phyloP scores from a whole-genome alignment of 768 basidiomycete species.

The Tulasnella sp. region DNA sequence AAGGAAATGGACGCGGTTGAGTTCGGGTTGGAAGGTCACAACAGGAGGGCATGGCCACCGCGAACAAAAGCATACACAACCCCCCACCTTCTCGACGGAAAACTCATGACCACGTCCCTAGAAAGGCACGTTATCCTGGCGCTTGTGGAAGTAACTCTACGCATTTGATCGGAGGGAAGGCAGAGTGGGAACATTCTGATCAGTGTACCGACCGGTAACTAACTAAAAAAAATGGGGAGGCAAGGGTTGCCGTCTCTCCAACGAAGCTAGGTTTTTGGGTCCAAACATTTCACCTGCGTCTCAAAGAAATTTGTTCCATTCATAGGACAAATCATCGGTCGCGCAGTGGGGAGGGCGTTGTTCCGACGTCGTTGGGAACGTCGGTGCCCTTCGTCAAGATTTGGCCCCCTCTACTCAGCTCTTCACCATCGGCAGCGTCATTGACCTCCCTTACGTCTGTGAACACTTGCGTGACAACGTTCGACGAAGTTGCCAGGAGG shows the following conservation, averaged over 20 bases:
- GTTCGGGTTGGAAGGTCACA: not conserved
- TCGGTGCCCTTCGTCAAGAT: not conserved
- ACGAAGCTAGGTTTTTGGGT: too few relatives aligned
- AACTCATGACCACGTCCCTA: not conserved
- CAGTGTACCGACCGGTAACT: not conserved
- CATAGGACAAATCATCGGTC: too few relatives aligned
- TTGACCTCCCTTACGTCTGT: not conserved
- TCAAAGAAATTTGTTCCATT: too few relatives aligned
- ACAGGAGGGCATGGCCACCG: not conserved
- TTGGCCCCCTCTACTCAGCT: not conserved
- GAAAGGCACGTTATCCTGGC: not conserved
- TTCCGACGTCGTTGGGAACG: not conserved
- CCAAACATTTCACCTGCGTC: too few relatives aligned
- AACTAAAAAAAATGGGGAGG: not conserved
- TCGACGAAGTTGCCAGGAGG: not conserved
- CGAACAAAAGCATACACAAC: not conserved
- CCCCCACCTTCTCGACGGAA: too few relatives aligned
- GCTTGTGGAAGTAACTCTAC: not conserved
- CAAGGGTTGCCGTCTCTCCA: too few relatives aligned
- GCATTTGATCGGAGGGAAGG: not conserved
- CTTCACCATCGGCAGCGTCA: not conserved
- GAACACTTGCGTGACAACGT: not conserved
- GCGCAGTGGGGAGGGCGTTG: not conserved
- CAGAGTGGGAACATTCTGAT: not conserved
- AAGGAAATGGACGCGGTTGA: too few relatives aligned